Percentiles rank a stretch among this genome's conserved stretches.
These are phyloP conservation scores for Asterochloris erici DNA, from an alignment of 139 green algal genomes.

Conservation along the genomic window DNA sequence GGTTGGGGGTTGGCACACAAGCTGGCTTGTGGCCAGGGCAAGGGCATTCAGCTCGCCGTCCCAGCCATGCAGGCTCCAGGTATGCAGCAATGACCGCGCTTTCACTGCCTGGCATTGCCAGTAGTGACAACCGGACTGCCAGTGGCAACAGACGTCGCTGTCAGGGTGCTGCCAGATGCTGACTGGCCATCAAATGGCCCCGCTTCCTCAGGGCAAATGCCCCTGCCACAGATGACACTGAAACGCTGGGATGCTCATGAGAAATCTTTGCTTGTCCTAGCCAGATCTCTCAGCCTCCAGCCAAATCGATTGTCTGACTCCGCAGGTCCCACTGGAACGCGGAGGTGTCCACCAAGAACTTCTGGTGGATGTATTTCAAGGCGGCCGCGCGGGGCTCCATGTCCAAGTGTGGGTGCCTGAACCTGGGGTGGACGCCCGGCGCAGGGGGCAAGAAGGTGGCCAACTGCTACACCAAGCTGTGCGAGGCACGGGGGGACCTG, in stretches of 20 bases:
- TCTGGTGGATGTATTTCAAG: conserved; percentile 20
- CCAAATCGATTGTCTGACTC: background rate
- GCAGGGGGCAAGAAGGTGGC: background rate
- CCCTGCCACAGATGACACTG: conserved; percentile 1
- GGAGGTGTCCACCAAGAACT: conserved; percentile 17
- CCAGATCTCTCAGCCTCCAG: background rate
- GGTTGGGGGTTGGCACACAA: too few relatives aligned
- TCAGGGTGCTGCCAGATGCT: too few relatives aligned
- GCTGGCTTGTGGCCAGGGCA: too few relatives aligned
- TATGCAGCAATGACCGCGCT: too few relatives aligned
- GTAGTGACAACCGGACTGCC: too few relatives aligned
- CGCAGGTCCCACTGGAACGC: conserved; percentile 17
- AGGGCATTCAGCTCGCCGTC: too few relatives aligned
- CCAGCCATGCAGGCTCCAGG: too few relatives aligned
- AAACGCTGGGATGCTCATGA: conserved; percentile 9
- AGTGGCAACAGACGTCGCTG: too few relatives aligned
- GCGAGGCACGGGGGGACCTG: conserved; percentile 10
- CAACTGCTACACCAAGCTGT: conserved; percentile 21
- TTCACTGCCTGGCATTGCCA: too few relatives aligned
- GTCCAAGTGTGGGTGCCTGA: conserved; percentile 10
- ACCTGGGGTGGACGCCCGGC: conserved; percentile 10
- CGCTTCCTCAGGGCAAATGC: too few relatives aligned
- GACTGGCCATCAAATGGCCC: too few relatives aligned
- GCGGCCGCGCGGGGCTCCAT: conserved; percentile 3
- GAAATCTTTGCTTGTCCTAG: conserved; percentile 1